phyloP scores from a whole-genome alignment of 2,329 filamentous ascomycete species.

The Fusarium redolens region DNA sequence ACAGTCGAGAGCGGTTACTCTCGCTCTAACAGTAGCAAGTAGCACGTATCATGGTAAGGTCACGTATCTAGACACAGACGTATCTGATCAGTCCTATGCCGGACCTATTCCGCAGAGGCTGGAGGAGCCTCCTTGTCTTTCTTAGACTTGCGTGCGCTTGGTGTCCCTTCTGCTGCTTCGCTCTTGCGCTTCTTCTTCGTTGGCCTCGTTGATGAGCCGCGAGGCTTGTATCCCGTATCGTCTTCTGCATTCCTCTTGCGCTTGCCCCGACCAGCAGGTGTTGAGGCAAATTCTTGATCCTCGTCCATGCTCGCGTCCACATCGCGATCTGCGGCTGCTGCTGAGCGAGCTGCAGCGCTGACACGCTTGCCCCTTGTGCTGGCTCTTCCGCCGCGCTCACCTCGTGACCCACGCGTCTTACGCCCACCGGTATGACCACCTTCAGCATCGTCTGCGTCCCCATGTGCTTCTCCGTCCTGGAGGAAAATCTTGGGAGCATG shows the following conservation, averaged over 20 bases:
- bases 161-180: conserved; percentile 55
- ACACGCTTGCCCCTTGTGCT: conserved; percentile 54
- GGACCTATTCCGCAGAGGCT: conserved; percentile 48
- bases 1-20: conserved; percentile 8
- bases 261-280: conserved; percentile 53
- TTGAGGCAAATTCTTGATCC: conserved; percentile 49
- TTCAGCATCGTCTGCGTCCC: conserved; percentile 54
- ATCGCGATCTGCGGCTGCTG: conserved; percentile 42
- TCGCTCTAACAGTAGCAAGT: neutral
- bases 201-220: conserved; percentile 64
- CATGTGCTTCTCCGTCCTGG: conserved; percentile 69
- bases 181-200: conserved; percentile 71
- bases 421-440: conserved; percentile 47
- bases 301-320: conserved; percentile 56
- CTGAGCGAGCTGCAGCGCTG: conserved; percentile 38
- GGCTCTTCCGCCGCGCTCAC: conserved; percentile 54
- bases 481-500: conserved; percentile 87
- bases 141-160: conserved; percentile 51
- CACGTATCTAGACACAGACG: neutral
- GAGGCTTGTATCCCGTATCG: conserved; percentile 69
- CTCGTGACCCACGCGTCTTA: conserved; percentile 51
- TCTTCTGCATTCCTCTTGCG: conserved; percentile 69
- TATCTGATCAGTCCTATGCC: neutral
- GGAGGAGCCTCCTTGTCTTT: conserved; percentile 46
- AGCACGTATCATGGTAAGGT: neutral